Conservation (phyloP, 371 early-diverging fungal species). For the Syncephalastrum sp. region DNA sequence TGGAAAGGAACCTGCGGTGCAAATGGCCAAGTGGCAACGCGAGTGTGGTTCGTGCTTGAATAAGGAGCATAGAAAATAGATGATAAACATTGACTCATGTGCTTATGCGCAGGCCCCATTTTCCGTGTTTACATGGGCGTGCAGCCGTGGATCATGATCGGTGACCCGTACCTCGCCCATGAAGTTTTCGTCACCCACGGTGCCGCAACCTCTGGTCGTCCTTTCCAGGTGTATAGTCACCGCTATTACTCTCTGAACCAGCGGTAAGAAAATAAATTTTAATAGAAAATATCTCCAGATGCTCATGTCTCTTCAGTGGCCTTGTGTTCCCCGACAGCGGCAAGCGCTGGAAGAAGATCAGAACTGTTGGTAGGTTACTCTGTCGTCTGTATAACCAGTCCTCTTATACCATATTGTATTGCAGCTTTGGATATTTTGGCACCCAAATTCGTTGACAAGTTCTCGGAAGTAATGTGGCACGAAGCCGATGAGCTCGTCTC, state of each 20-base stretch:
- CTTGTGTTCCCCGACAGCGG: constrained; percentile 15
- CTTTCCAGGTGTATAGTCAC: constrained; percentile 4
- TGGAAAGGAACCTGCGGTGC: constrained; percentile 1
- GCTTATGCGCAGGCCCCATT: constrained; percentile 6
- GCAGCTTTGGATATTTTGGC: constrained; percentile 12
- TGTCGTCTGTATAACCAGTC: background rate
- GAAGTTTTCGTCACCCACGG: constrained; percentile 11
- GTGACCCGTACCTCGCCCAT: constrained; percentile 17
- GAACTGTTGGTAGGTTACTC: constrained; percentile 12
- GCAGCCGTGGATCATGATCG: constrained; percentile 17
- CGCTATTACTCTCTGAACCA: constrained; percentile 10
- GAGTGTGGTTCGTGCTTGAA: background rate
- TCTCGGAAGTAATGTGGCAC: constrained; percentile 4
- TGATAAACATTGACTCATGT: background rate
- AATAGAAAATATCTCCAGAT: background rate
- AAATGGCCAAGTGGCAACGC: constrained; percentile 8
- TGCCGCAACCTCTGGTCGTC: constrained; percentile 7
- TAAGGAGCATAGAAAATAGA: too few species aligned
- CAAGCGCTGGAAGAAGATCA: constrained; percentile 15
- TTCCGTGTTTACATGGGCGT: constrained; percentile 15
- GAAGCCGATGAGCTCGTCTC: constrained; percentile 15
- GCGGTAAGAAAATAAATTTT: constrained; percentile 5
- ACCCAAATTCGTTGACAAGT: constrained; percentile 11
- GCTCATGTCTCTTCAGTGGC: constrained; percentile 5
- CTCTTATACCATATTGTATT: background rate